Evolutionary conservation across 2,329 filamentous ascomycete species (phyloP), one percentile per base, ranked within the genome.

Genomic region (Penicillium sp.): DNA sequence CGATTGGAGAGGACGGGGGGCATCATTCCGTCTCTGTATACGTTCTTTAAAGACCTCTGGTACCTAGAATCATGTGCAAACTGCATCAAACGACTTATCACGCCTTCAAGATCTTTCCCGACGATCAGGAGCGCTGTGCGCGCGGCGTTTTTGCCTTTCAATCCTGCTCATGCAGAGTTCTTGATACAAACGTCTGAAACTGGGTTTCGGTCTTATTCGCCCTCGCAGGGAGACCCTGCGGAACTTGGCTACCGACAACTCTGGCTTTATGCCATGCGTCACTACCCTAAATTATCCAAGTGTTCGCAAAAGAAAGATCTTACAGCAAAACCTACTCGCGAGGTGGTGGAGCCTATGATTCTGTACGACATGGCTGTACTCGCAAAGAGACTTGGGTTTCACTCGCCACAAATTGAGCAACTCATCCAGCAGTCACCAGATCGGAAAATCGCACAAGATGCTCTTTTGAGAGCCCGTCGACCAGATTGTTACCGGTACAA

Each of bases 51-150:
- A 54, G 50, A 64, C 50, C 45, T 64, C 1, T 57, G 38, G 55
- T 64, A 61, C n/a, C 53, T 62, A n/a, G 60, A 64, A 39, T 59
- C 53, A 12, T 64, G 37, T 14, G 48, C 50, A 4, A 59, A 64
- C 47, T 62, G 41, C 42, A 43, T 64, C 2, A 64, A 61, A 54
- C 35, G 22, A 39, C 55, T 64, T 11, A 47, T 63, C 38, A 55
- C n/a, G 48, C 55, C 55, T 43, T 43, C 11, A 1, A 43, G 41
- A 43, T 17, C 41, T 43, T 43, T 43, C 41, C 41, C 8, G 3
- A 43, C 41, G 5, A 43, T 43, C 41, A 8, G 41, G 22, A 50
- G n/a, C 20, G 31, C 47, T 14, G 14, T 50, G 3, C 47, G 47
- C 47, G 47, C 47, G 31, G 47, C 47, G 0, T 50, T 50, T 50